A percentile compares a stretch with the other conserved stretches of the same genome.
These are phyloP conservation scores for Pyrus bretschneideri DNA, from an alignment of 306 rosid species.

Conservation along the genomic window DNA sequence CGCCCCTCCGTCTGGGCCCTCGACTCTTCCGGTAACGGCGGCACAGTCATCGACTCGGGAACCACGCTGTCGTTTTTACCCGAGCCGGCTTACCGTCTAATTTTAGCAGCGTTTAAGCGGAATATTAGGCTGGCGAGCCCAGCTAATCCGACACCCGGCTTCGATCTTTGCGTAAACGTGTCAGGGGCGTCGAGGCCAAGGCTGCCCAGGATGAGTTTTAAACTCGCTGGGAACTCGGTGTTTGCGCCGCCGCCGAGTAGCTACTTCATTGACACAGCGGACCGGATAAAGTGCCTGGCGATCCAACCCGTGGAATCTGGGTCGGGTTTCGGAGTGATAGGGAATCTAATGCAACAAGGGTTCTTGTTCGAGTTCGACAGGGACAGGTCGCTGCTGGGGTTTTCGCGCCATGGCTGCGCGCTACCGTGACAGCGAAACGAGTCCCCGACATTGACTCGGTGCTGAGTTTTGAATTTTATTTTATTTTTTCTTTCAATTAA, in stretches of 20 bases:
- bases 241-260: slow-evolving; percentile 59
- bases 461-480: neutral
- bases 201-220: slow-evolving; percentile 49
- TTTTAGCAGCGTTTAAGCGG: slow-evolving; percentile 37
- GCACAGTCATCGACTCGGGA: slow-evolving; percentile 73
- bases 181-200: slow-evolving; percentile 26
- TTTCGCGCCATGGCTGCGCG: slow-evolving; percentile 73
- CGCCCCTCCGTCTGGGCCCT: slow-evolving; percentile 47
- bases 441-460: neutral
- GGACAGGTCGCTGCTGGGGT: slow-evolving; percentile 58
- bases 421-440: slow-evolving; percentile 23
- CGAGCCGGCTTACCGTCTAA: slow-evolving; percentile 41
- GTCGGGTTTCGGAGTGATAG: slow-evolving; percentile 59
- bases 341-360: slow-evolving; percentile 87
- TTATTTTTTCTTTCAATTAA: neutral
- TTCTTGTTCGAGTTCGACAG: slow-evolving; percentile 63
- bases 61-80: slow-evolving; percentile 52
- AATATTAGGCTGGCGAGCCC: slow-evolving; percentile 17
- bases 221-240: slow-evolving; percentile 31
- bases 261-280: slow-evolving; percentile 50
- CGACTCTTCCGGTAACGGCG: slow-evolving; percentile 54
- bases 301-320: slow-evolving; percentile 46
- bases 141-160: slow-evolving; percentile 21
- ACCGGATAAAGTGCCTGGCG: slow-evolving; percentile 54
- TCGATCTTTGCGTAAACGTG: slow-evolving; percentile 64